phyloP scores from a whole-genome alignment of 2,329 filamentous ascomycete genomes.

The Drechslerella coelobrocha region DNA sequence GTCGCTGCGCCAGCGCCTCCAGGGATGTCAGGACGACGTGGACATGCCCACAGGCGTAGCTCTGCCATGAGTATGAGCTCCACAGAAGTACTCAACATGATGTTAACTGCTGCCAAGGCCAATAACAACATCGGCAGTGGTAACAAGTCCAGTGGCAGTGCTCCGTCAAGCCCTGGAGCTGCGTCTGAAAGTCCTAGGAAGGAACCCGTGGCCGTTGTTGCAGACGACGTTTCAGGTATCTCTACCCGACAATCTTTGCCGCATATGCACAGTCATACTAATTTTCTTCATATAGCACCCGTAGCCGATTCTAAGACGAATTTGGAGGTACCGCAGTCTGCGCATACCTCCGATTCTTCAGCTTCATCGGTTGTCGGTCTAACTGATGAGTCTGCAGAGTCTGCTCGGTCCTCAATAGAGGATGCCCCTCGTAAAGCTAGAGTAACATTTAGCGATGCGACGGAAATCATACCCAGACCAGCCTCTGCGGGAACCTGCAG shows the following conservation, averaged over 20 bases:
- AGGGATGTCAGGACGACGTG: conserved; percentile 39
- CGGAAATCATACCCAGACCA: conserved; percentile 83
- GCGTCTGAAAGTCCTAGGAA: conserved; percentile 32
- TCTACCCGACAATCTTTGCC: conserved; percentile 26
- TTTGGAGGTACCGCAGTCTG: conserved; percentile 32
- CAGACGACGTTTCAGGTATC: conserved; percentile 32
- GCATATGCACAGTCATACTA: conserved; percentile 44
- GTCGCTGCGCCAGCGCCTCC: conserved; percentile 42
- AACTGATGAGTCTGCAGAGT: conserved; percentile 40
- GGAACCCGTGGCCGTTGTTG: conserved; percentile 34
- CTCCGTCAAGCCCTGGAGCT: conserved; percentile 36
- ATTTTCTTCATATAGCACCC: conserved; percentile 29
- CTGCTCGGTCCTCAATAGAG: conserved; percentile 44
- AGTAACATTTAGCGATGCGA: conserved; percentile 82
- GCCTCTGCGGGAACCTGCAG: conserved; percentile 84
- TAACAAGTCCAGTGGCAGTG: conserved; percentile 37
- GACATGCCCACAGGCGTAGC: conserved; percentile 48
- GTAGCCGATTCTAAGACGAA: conserved; percentile 31
- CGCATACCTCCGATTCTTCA: conserved; percentile 35
- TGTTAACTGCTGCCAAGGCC: conserved; percentile 48
- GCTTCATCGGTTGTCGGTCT: conserved; percentile 38
- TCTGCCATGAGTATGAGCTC: conserved; percentile 50
- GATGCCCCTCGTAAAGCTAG: conserved; percentile 60
- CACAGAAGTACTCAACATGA: conserved; percentile 44
- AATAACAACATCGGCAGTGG: conserved; percentile 31